Base-by-base conservation (phyloP, 495 filamentous ascomycete species). In the Neurospora pannonica region DNA sequence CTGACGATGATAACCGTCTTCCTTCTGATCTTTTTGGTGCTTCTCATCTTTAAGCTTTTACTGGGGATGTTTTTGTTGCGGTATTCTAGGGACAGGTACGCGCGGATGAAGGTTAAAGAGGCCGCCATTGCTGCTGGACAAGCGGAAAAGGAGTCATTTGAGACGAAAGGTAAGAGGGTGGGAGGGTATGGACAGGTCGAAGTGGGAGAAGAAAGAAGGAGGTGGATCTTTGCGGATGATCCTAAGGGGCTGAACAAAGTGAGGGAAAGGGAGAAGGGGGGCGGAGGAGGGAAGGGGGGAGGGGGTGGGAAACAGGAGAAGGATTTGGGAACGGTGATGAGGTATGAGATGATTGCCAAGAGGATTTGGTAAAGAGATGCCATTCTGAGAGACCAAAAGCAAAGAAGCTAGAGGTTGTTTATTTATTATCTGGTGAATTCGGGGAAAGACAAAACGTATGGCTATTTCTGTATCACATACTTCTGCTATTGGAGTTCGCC, bases 251-350 rank as follows among this genome's bases (percentile, higher is more conserved):
- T 92, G 74, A 86, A 86, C 74, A 87, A 87, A 74, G 80, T 92
- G 75, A 89, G 90, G 77, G 92, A 95, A 76, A 89, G 89, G 74
- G 94, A 96, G 73, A 83, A 98, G 86, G 92, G 90, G 77, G 97
- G 92, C 7, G 74, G 81, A 80, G 70, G 83, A 90, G 89, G 19
- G 86, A 88, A 73, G 93, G 98, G 9, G 87, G 87, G 78, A 85
- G 96, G 81, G 97, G 98, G 81, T 98, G 98, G 78, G 97, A 98
- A 96, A 89, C 92, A 94, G 92, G 13, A 76, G 38, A 78, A 72
- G 79, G 54, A 81, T 79, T 60, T 81, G 79, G 79, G 24, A 8
- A 67, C 54, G 13, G 54, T 67, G 6, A 67, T 67, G 54, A 67
- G 54, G 28, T 67, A 67, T 67, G 91, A 89, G 76, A 97, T 97